Conservation (phyloP, 2,329 filamentous ascomycete genomes). For the Pleoardoris graminearum region DNA sequence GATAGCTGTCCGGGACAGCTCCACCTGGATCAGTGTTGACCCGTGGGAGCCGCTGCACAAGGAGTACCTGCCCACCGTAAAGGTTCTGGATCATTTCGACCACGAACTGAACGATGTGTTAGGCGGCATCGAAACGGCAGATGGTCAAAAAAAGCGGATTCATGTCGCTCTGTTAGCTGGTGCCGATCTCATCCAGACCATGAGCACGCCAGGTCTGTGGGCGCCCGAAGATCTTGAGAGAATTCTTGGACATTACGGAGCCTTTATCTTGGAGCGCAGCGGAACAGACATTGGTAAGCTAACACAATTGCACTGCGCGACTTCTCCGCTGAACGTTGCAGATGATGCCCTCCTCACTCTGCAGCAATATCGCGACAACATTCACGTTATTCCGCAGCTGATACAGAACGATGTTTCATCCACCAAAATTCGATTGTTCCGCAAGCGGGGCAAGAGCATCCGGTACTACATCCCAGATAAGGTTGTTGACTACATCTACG, state of each 20-base stretch:
- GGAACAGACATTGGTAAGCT: conserved; percentile 73
- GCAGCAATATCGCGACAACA: conserved; percentile 81
- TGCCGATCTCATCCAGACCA: conserved; percentile 56
- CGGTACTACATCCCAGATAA: conserved; percentile 48
- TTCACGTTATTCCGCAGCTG: conserved; percentile 85
- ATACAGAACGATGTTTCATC: conserved; percentile 86
- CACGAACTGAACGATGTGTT: conserved; percentile 82
- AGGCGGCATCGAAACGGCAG: conserved; percentile 70
- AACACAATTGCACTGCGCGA: too few species aligned
- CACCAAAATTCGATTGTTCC: conserved; percentile 78
- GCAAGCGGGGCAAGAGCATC: conserved; percentile 47
- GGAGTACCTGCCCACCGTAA: conserved; percentile 84
- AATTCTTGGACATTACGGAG: conserved; percentile 80
- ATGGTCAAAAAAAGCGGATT: conserved; percentile 68
- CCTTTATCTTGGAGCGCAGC: conserved; percentile 83
- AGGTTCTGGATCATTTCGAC: conserved; percentile 88
- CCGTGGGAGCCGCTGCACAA: conserved; percentile 76
- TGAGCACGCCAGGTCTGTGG: conserved; percentile 69
- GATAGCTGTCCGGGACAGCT: conserved; percentile 73
- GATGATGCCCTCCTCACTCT: conserved; percentile 83
- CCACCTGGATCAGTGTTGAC: conserved; percentile 45
- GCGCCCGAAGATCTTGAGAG: conserved; percentile 81
- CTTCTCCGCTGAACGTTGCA: conserved; percentile 10
- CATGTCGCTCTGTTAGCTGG: conserved; percentile 83
- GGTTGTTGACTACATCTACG: conserved; percentile 47